These are phyloP conservation scores for Dryadomyces quercus-mongolicae DNA, from an alignment of 2,329 filamentous ascomycete genomes.

Conservation along the genomic window DNA sequence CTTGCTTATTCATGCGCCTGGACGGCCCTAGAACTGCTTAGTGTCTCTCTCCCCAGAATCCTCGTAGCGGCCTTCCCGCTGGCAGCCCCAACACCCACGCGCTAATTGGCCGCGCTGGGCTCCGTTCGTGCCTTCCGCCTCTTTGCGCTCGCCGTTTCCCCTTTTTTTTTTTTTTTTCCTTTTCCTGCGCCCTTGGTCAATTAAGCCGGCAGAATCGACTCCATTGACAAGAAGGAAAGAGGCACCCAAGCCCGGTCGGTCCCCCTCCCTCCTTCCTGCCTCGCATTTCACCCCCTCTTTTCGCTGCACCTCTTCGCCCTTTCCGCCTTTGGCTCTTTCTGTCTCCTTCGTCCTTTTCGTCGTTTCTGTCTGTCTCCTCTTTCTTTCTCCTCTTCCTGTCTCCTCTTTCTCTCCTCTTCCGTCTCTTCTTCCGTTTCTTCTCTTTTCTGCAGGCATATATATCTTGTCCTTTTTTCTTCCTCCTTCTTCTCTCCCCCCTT, in stretches of 20 bases:
- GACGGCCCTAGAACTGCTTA: no score
- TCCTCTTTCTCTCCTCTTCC: neutral
- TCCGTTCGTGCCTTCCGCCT: neutral
- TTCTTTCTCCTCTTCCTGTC: neutral
- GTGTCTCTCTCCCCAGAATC: no score
- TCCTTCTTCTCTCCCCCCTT: neutral
- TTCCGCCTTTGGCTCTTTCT: neutral
- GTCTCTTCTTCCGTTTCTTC: neutral
- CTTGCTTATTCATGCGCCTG: no score
- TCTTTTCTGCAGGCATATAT: neutral
- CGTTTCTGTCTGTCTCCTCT: neutral
- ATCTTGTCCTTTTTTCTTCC: neutral
- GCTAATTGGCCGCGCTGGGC: neutral
- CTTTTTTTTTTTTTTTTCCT: neutral
- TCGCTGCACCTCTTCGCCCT: neutral
- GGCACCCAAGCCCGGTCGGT: neutral
- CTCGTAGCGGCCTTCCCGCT: no score
- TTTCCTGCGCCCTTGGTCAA: neutral
- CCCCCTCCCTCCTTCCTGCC: neutral
- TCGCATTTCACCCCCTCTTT: neutral
- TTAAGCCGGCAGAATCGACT: neutral
- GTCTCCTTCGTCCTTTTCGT: neutral
- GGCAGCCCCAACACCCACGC: neutral
- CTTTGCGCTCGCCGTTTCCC: slow-evolving; percentile 1
- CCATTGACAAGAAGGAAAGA: neutral